Base-by-base conservation (phyloP, 2,329 filamentous ascomycete species). In the Laburnicola sp. region DNA sequence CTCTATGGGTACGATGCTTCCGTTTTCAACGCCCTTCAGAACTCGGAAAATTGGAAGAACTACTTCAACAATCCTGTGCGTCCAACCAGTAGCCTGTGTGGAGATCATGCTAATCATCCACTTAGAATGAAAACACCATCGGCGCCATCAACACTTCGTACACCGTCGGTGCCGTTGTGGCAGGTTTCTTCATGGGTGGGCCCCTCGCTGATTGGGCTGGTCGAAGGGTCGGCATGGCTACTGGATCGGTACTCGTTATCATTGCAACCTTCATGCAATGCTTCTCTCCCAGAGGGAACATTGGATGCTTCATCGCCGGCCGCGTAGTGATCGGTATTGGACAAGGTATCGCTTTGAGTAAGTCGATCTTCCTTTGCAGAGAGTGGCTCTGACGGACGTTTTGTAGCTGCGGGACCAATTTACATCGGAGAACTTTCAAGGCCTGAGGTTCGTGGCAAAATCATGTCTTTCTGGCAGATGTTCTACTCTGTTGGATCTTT, bases 1-100 rank as follows among this genome's bases (percentile, higher is more conserved):
- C 78, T 89, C 38, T 89, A 88, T 67, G 86, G 86, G 50, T 89
- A 89, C 67, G 86, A 89, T 78, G 85, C 86, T 1, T 87, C 85
- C 32, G 86, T 88, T 40, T 89, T 85, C 77, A 89, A 89, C 69
- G 85, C 86, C 4, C 81, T 88, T 4, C 86, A 88, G 70, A 84
- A 82, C 28, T 87, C 84, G 1, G 70, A 82, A 10, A 81, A 88
- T 67, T 89, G 86, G 86, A 74, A 84, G 9, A 75, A 74, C 16
- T 89, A 80, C 74, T 87, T 88, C 70, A 76, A 85, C 59, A 65
- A 73, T n/a, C 74, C 74, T 4, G 63, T 56, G 45, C 37, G 51
- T 39, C 9, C n/a, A n/a, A 8, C 9, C 11, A 6, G 6, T n/a
- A 37, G 11, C 9, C 30, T 26, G 21, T 10, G 9, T 26, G 3